Base-by-base conservation (phyloP, 345 rosid genomes). In the Lepidium africanum region DNA sequence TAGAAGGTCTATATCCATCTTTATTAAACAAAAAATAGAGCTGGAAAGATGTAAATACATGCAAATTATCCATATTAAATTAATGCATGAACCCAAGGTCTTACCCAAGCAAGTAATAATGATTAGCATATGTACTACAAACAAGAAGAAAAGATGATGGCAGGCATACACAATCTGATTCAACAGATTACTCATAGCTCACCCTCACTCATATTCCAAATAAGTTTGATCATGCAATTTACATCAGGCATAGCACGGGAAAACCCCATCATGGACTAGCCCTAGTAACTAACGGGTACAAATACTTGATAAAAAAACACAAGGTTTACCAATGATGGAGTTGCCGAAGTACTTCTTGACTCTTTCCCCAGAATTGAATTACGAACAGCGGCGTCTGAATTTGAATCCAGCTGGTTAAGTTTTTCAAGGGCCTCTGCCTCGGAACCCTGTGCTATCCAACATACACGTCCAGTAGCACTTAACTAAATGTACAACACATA, bases 401-500 rank as follows among this genome's bases (percentile, higher is more conserved):
- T 91, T 70, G 77, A 73, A 59, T 83, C 87, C 67, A 87, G 84
- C 74, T 80, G 90, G 70, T 71, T 78, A 73, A 94, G 92, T 75
- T 72, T 81, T 76, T 85, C 96, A 71, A 85, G 71, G 58, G 78
- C 92, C 71, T 87, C 91, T 23, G 83, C 81, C 78, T 91, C 93
- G 21, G 72, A 79, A 75, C 84, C 95, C 96, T 91, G 83, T 87
- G 81, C 48, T 47, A 80, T 69, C 62, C 62, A 76, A 73, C 50
- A 76, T 32, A 59, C 21, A 63, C 63, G 56, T 64, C 57, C 41
- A 69, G 33, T 75, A 49, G 67, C 53, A 63, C 75, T 49, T 63
- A 70, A 57, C 14, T 63, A 70, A 56, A 71, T 40, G 46, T 41
- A 56, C 67, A 55, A 56, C 25, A 13, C 65, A 69, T 21, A 40